Evolutionary conservation across 2,329 filamentous ascomycete species (phyloP).

Genomic region (Sporothrix protearum): DNA sequence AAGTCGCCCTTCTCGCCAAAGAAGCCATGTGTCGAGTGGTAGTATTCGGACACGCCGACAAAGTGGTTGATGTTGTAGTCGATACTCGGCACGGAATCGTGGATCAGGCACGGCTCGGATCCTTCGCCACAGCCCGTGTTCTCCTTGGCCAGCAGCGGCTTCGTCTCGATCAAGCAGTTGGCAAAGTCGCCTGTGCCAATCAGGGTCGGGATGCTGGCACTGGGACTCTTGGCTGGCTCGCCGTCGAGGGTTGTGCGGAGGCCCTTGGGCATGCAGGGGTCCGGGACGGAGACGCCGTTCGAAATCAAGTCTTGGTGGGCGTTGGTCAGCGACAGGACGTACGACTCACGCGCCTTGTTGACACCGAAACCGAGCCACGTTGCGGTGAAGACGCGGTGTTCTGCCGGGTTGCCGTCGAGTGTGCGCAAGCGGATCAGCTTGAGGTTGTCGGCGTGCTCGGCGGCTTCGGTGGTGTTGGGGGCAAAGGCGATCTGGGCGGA

Average conservation of each 20-base stretch:
- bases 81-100: constrained; percentile 90
- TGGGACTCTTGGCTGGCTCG: constrained; percentile 37
- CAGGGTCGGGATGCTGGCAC: constrained; percentile 50
- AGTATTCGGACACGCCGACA: constrained; percentile 95
- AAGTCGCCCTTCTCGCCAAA: constrained; percentile 77
- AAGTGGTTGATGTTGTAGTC: constrained; percentile 98
- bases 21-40: constrained; percentile 95
- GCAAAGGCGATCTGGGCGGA: constrained; percentile 98
- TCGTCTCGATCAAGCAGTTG: constrained; percentile 77
- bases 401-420: constrained; percentile 69
- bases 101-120: constrained; percentile 80
- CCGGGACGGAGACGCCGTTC: constrained; percentile 66
- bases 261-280: constrained; percentile 83
- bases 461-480: constrained; percentile 84
- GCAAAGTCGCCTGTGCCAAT: constrained; percentile 84
- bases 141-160: constrained; percentile 79
- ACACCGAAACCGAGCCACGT: constrained; percentile 98
- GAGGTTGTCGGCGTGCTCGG: constrained; percentile 84
- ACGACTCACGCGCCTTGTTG: constrained; percentile 82
- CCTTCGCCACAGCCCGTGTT: constrained; percentile 64
- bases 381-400: constrained; percentile 89
- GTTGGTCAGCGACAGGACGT: constrained; percentile 71
- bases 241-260: constrained; percentile 73
- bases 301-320: constrained; percentile 49
- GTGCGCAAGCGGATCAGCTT: constrained; percentile 82